A percentile compares a stretch with the other conserved stretches of the same genome.
Conservation (phyloP, 2,329 filamentous ascomycete genomes). For the Kalmusia sp. region DNA sequence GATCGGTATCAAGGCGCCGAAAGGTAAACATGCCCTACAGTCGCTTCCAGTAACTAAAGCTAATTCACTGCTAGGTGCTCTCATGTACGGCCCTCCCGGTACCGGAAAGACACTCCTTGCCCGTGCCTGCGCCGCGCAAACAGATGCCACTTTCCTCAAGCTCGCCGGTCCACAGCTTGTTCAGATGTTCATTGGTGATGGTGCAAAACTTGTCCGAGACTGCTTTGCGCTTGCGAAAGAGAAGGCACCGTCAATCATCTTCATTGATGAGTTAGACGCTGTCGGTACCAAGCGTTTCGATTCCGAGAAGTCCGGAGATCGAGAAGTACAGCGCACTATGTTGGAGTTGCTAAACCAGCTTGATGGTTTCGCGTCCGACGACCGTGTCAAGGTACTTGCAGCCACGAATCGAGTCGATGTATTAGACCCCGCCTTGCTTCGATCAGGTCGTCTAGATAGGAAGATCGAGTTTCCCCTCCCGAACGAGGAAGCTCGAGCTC, state of each 20-base stretch:
- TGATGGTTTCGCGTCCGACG: conserved; percentile 95
- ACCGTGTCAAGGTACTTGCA: conserved; percentile 94
- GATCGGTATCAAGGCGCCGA: conserved; percentile 99
- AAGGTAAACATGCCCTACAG: conserved; percentile 70
- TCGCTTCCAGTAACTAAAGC: neutral
- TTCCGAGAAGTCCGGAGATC: conserved; percentile 95
- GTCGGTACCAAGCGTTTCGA: conserved; percentile 99
- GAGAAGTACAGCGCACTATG: conserved; percentile 99
- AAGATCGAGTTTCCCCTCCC: conserved; percentile 99
- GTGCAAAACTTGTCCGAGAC: conserved; percentile 95
- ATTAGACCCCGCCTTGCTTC: conserved; percentile 86
- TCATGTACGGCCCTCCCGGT: conserved; percentile 96
- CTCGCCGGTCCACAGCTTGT: conserved; percentile 96
- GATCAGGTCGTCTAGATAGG: conserved; percentile 89
- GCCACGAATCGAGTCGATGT: conserved; percentile 96
- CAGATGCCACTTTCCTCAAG: conserved; percentile 98
- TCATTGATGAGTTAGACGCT: conserved; percentile 97
- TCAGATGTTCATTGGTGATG: conserved; percentile 99
- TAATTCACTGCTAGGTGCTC: conserved; percentile 65
- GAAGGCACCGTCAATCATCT: conserved; percentile 98
- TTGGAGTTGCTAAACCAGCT: conserved; percentile 98
- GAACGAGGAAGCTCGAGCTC: conserved; percentile 95
- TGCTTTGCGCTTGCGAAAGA: conserved; percentile 98
- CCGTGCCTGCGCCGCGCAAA: conserved; percentile 95
- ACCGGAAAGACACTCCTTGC: conserved; percentile 92